phyloP scores from a whole-genome alignment of 129 eudicot species.

The Flaveria sonorensis region DNA sequence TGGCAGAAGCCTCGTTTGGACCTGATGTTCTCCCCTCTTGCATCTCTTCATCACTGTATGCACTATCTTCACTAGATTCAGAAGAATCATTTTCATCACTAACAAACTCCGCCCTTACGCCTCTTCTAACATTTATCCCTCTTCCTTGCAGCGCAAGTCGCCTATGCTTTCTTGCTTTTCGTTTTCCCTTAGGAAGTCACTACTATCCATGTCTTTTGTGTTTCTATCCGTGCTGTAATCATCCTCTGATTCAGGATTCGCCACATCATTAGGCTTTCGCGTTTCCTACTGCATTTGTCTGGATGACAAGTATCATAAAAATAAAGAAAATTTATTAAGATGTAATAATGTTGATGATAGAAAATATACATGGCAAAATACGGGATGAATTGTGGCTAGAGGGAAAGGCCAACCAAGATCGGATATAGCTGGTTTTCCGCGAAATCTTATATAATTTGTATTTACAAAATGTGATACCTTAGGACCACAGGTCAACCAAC shows the following conservation, averaged over 20 bases:
- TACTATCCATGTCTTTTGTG: constrained; percentile 49
- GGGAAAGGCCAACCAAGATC: too few relatives aligned
- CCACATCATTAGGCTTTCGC: constrained; percentile 71
- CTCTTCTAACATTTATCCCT: constrained; percentile 53
- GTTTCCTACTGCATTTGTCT: constrained; percentile 79
- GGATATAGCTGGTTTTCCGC: too few relatives aligned
- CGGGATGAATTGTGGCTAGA: too few relatives aligned
- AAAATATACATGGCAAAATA: too few relatives aligned
- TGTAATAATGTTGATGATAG: too few relatives aligned
- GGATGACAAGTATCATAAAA: constrained; percentile 20
- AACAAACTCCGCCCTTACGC: constrained; percentile 57
- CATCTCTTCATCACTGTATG: constrained; percentile 60
- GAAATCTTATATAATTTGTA: background rate
- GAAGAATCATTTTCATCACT: constrained; percentile 56
- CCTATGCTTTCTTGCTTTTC: constrained; percentile 72
- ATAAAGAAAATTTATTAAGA: background rate
- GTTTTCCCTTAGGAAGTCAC: constrained; percentile 68
- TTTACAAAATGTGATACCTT: constrained; percentile 48
- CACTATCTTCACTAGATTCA: constrained; percentile 61
- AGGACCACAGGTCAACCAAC: constrained; percentile 97
- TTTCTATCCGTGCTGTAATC: constrained; percentile 40
- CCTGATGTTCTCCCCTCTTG: constrained; percentile 33
- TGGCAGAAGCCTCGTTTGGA: constrained; percentile 60
- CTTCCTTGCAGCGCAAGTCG: constrained; percentile 64
- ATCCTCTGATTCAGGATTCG: constrained; percentile 69